phyloP scores from a whole-genome alignment of 129 eudicot species.

The Tagetes erecta region DNA sequence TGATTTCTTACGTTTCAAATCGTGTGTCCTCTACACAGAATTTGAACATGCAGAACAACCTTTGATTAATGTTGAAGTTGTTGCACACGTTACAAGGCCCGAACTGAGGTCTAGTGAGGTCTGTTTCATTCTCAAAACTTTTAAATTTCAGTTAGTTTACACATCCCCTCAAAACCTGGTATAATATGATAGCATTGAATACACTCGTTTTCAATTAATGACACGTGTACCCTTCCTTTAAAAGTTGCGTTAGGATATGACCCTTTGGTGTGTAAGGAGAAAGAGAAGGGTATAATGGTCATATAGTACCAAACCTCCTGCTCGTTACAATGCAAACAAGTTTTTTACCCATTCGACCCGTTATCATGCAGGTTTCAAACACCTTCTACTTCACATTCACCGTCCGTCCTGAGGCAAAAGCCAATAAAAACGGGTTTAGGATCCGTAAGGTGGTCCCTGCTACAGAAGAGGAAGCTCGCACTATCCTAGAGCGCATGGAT shows the following conservation, averaged over 20 bases:
- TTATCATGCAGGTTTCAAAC: constrained; percentile 71
- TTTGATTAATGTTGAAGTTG: constrained; percentile 85
- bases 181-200: no score
- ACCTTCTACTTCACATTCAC: constrained; percentile 96
- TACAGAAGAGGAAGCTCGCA: constrained; percentile 96
- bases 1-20: constrained; percentile 84
- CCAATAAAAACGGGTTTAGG: constrained; percentile 51
- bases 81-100: constrained; percentile 97
- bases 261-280: no score
- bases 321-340: neutral
- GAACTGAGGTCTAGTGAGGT: constrained; percentile 97
- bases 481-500: constrained; percentile 84
- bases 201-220: no score
- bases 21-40: constrained; percentile 89
- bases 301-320: neutral
- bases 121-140: constrained; percentile 3
- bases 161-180: no score
- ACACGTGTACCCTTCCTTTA: no score
- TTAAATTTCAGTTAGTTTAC: neutral
- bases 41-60: constrained; percentile 72
- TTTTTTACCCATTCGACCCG: neutral
- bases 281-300: no score
- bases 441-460: constrained; percentile 95
- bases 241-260: no score
- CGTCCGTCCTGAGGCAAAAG: constrained; percentile 80